Conservation (phyloP, 108 stramenopile species). For the Nitzschia palea region DNA sequence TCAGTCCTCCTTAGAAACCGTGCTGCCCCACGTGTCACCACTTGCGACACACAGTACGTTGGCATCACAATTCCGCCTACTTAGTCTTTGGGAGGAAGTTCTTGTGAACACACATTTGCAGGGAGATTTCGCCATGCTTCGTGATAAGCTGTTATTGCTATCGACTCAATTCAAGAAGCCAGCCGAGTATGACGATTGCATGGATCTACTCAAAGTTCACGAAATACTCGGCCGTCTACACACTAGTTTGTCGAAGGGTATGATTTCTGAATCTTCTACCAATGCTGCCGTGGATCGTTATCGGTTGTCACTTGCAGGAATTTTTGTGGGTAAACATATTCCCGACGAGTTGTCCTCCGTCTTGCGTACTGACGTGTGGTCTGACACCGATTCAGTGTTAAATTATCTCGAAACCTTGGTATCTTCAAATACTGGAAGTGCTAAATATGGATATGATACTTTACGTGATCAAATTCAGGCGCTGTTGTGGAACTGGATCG, state of each 20-base stretch:
- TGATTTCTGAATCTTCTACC: too few species aligned
- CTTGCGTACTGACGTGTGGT: neutral
- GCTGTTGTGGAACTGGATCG: neutral
- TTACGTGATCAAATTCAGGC: constrained; percentile 4
- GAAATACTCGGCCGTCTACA: neutral
- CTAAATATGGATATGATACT: neutral
- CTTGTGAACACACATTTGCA: constrained; percentile 7
- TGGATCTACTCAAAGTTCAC: constrained; percentile 11
- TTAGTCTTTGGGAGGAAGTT: constrained; percentile 8
- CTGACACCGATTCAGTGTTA: neutral
- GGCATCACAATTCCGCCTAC: neutral
- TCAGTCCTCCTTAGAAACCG: neutral
- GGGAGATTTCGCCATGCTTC: constrained; percentile 15
- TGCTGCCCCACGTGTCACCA: constrained; percentile 3
- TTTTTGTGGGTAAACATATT: neutral
- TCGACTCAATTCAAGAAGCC: neutral
- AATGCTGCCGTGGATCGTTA: too few species aligned
- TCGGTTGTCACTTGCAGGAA: neutral
- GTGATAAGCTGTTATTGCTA: constrained; percentile 2
- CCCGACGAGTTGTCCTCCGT: neutral
- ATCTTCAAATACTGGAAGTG: neutral
- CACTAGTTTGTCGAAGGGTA: neutral
- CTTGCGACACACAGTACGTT: neutral
- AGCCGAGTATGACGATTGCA: neutral
- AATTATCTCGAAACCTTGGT: neutral